A percentile compares a stretch with the other conserved stretches of the same genome.
Evolutionary conservation across 805 yeast species (phyloP).

Genomic region (Kodamaea neixiangensis): DNA sequence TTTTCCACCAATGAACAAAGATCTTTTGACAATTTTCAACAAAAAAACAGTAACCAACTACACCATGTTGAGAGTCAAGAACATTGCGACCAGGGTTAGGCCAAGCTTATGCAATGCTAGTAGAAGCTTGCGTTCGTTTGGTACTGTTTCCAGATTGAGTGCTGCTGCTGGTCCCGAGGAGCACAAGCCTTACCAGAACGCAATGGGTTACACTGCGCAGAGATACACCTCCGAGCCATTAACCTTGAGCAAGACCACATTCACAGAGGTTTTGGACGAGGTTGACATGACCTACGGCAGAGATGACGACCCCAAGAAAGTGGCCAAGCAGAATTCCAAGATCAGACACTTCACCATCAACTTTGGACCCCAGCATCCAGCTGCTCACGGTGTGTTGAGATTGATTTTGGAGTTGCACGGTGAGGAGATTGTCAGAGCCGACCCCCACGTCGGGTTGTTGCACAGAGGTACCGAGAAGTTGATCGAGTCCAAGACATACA

Average conservation of each 20-base stretch:
- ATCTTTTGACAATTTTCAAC: constrained; percentile 14
- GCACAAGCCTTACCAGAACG: constrained; percentile 35
- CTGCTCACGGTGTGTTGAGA: constrained; percentile 91
- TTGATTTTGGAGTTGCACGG: constrained; percentile 84
- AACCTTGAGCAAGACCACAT: constrained; percentile 43
- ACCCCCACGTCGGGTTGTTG: constrained; percentile 85
- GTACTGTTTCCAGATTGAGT: constrained; percentile 20
- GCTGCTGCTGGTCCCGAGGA: constrained; percentile 28
- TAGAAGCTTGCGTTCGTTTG: constrained; percentile 15
- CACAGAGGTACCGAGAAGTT: constrained; percentile 90
- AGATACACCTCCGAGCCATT: constrained; percentile 36
- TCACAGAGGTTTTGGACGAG: constrained; percentile 46
- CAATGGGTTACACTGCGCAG: constrained; percentile 41
- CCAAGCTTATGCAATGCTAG: constrained; percentile 8
- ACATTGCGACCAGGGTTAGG: constrained; percentile 17
- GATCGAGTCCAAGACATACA: constrained; percentile 81
- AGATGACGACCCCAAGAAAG: constrained; percentile 45
- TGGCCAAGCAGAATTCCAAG: constrained; percentile 49
- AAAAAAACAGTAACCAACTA: constrained; percentile 6
- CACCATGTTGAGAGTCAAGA: constrained; percentile 29
- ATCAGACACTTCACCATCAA: constrained; percentile 87
- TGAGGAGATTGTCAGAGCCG: constrained; percentile 83
- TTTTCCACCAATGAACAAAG: constrained; percentile 17
- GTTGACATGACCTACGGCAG: constrained; percentile 46
- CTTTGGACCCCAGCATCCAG: constrained; percentile 94